phyloP scores from a whole-genome alignment of 2,329 filamentous ascomycete species.

The Ilyonectria mors-panacis region DNA sequence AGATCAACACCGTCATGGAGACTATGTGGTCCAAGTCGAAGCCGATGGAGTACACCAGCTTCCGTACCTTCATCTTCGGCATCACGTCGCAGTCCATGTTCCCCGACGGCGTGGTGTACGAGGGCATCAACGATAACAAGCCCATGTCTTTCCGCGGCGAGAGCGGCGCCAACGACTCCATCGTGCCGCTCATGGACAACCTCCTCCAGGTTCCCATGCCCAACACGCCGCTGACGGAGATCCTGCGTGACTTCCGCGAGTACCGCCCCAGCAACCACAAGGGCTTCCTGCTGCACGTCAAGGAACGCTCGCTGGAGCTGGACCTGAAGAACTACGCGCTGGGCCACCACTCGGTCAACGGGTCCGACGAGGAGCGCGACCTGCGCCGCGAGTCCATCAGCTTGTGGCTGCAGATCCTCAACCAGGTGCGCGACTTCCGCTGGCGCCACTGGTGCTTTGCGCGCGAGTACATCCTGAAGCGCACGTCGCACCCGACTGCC shows the following conservation, averaged over 20 bases:
- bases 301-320: slow-evolving; percentile 62
- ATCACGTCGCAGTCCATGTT: slow-evolving; percentile 97
- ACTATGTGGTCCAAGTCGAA: slow-evolving; percentile 93
- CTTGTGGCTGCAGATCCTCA: slow-evolving; percentile 75
- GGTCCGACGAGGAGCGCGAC: slow-evolving; percentile 52
- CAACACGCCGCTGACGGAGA: slow-evolving; percentile 87
- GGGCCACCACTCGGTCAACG: slow-evolving; percentile 41
- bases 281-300: slow-evolving; percentile 83
- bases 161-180: slow-evolving; percentile 94
- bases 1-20: slow-evolving; percentile 87
- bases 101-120: slow-evolving; percentile 90
- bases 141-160: slow-evolving; percentile 90
- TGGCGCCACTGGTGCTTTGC: slow-evolving; percentile 92
- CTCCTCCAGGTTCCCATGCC: slow-evolving; percentile 91
- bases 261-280: slow-evolving; percentile 93
- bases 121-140: slow-evolving; percentile 80
- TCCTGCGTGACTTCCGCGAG: slow-evolving; percentile 88
- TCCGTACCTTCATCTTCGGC: slow-evolving; percentile 97
- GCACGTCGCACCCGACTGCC: slow-evolving; percentile 81
- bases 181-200: slow-evolving; percentile 92
- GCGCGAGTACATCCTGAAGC: slow-evolving; percentile 86
- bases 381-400: slow-evolving; percentile 68
- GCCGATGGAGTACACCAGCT: slow-evolving; percentile 86
- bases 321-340: slow-evolving; percentile 74
- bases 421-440: slow-evolving; percentile 85